Percentiles rank a stretch among this genome's conserved stretches.
phyloP scores from a whole-genome alignment of 352 stramenopile species.

The Globisporangium barbulae region DNA sequence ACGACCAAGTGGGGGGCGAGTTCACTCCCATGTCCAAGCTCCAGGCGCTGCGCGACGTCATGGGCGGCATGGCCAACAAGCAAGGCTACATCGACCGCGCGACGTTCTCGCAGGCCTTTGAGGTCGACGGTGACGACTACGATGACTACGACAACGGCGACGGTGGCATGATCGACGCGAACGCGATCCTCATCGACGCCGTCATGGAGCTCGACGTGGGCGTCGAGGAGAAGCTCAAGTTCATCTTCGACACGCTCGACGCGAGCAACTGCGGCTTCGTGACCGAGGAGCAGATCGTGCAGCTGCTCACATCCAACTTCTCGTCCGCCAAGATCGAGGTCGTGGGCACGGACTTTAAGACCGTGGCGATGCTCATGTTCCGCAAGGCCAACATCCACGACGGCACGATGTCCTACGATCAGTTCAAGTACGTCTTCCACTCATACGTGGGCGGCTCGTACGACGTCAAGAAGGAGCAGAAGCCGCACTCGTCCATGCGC shows the following conservation, averaged over 20 bases:
- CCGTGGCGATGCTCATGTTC: constrained; percentile 70
- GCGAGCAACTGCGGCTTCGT: constrained; percentile 45
- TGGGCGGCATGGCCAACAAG: constrained; percentile 62
- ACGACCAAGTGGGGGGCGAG: constrained; percentile 22
- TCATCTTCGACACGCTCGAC: constrained; percentile 86
- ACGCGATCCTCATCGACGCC: constrained; percentile 79
- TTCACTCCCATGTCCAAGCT: constrained; percentile 59
- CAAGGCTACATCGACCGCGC: constrained; percentile 63
- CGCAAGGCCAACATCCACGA: constrained; percentile 53
- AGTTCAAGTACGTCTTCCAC: constrained; percentile 72
- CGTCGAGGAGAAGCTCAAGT: constrained; percentile 72
- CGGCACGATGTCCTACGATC: constrained; percentile 61
- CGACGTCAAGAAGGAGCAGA: constrained; percentile 33
- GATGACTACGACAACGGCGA: constrained; percentile 45
- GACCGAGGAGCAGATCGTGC: constrained; percentile 56
- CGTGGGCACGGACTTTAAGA: constrained; percentile 65
- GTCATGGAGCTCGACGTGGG: constrained; percentile 74
- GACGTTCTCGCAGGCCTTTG: constrained; percentile 76
- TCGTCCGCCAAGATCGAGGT: constrained; percentile 66
- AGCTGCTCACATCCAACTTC: constrained; percentile 74
- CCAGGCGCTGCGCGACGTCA: constrained; percentile 69
- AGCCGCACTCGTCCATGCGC: constrained; percentile 22
- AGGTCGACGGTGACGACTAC: constrained; percentile 52
- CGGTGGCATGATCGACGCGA: constrained; percentile 60
- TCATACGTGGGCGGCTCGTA: constrained; percentile 66